Evolutionary conservation across 495 filamentous ascomycete species (phyloP), one percentile per base, ranked within the genome.

Genomic region (Amphirosellinia nigrospora): DNA sequence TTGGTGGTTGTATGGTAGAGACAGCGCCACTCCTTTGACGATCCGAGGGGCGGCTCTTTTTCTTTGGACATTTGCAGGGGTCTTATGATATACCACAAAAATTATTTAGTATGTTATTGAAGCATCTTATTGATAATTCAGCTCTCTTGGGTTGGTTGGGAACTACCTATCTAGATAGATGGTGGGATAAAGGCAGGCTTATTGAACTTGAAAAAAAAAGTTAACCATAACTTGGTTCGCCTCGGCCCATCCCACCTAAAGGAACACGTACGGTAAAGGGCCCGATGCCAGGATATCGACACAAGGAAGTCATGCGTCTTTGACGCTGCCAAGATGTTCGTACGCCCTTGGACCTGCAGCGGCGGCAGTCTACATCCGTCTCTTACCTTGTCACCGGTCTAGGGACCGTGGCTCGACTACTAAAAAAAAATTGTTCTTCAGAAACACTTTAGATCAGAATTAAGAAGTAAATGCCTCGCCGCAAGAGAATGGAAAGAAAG

Each of bases 1-100:
- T 41, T 53, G 34, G 46, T 23, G n/a, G 21, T 23, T 53, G 46
- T 46, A 19, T 26, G 63, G 63, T 65, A 65, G 45, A 52, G 34
- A 26, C 59, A 45, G 59, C 38, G 39, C 15, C 13, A 28, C 21
- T 41, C 58, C 56, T 36, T 41, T 4, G 63, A 65, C 46, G 32
- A 65, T 53, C 63, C 9, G 63, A 34, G n/a, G 21, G 48, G 63
- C 63, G 46, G 63, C 34, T 46, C 63, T 64, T 34, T 63, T 34
- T 63, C 39, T 63, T 43, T 32, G 32, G 58, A 41, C 36, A 41
- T 39, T 39, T 13, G 36, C 58, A 61, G 58, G 58, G 58, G 21
- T 16, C 10, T 10, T 10, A 16, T 6, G 4, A 2, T 60, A 39
- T 36, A n/a, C 32, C 21, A n/a, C 19, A 32, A 23, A 34, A 9